Base-by-base conservation (phyloP, 208 protist species). In the Ichthyophonus hoferi region DNA sequence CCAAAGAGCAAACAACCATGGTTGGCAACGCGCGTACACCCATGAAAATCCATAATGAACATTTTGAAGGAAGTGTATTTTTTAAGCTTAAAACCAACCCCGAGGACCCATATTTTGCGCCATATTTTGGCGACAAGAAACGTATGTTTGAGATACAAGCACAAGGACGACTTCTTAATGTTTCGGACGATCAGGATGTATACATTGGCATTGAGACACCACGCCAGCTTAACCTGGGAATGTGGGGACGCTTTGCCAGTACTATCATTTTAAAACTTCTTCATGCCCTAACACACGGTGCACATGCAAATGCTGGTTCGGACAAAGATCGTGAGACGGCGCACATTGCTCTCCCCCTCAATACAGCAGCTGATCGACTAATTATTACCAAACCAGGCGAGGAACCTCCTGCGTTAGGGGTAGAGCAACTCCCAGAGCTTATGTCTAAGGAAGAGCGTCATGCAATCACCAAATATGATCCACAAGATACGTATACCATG, bases 61-160 rank as follows among this genome's bases (percentile, higher is more conserved):
- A 67, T 24, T 67, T 67, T 67, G 50, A 67, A 7, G 50, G 81
- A 17, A 40, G 41, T 0, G 81, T 85, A 14, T n/a, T 85, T 38
- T 58, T 85, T 0, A 85, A 85, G 81, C 42, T 85, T 85, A 42
- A 37, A 14, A 40, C 40, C 17, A 34, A 85, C 39, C 81, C 81
- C 12, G 81, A 41, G 38, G 81, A 85, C 39, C 35, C 81, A 3
- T 17, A 41, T 24, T 85, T 42, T 50, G 81, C 81, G 0, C 81
- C 81, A 37, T 85, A 85, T 38, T 85, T 85, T 42, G 81, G 31
- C 12, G 81, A 37, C n/a, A 85, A 85, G 81, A 85, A 85, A 37
- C 81, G 81, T n/a, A 85, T 85, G 81, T 85, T 85, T 50, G 81
- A 85, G 39, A 42, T 85, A 2, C 81, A 85, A 58, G 81, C 42